Base-by-base conservation (phyloP, 179 eudicot species). In the Heliamphora pulchella region DNA sequence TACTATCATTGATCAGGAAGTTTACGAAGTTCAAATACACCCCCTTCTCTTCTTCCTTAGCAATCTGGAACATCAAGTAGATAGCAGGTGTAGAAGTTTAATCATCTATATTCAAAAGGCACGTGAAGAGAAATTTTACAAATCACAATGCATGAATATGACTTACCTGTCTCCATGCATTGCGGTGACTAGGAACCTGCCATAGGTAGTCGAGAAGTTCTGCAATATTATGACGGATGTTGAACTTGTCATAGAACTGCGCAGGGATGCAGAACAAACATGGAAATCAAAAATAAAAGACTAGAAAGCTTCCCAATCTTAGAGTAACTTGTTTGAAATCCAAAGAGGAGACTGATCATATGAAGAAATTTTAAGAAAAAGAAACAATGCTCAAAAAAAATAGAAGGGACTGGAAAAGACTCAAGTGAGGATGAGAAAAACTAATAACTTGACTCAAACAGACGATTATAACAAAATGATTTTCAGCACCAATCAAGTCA, bases 201-300 rank as follows among this genome's bases (percentile, higher is more conserved):
- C 99, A 96, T 6, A 96, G 89, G 76, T 94, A 96, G 81, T 96
- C 98, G 14, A 96, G 92, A 82, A 96, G 99, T 80, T 94, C 99
- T 11, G 98, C 97, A 64, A 96, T 96, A 87, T 96, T 93, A 82
- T 96, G 99, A 43, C 99, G 93, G 83, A 94, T 96, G 84, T 96
- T 96, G 77, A 96, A 96, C 84, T 96, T 96, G 88, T 96, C 99
- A 79, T 93, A 96, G 86, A 96, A 96, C 99, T 96, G 97, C 87
- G 82, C 61, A 82, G 62, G 62, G 14, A 78, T 68, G 71, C 22
- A 79, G 71, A 79, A 79, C 76, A 48, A 75, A 63, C 77, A 63
- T 64, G 18, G 5, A 18, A 73, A 54, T 75, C 18, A 76, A 18
- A 47, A 57, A 39, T 76, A 57, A 63, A 68, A 20, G 44, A 46